phyloP scores from a whole-genome alignment of 176 grass and related monocot genomes.

The Lolium multiflorum region DNA sequence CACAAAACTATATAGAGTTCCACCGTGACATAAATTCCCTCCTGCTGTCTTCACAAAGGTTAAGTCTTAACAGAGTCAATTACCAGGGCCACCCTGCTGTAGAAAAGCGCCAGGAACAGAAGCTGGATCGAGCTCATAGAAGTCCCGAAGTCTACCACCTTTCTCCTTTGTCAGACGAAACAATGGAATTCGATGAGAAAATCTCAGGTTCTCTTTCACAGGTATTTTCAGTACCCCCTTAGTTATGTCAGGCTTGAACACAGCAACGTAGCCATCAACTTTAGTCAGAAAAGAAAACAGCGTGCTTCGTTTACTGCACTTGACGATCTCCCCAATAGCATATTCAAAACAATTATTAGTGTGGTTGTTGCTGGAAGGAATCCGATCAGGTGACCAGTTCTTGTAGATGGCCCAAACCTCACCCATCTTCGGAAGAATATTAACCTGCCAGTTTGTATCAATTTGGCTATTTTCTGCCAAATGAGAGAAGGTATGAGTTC shows the following conservation, averaged over 20 bases:
- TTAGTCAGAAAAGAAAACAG: conserved; percentile 42
- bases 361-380: neutral
- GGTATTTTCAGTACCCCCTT: conserved; percentile 43
- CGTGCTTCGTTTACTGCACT: conserved; percentile 28
- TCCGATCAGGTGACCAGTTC: conserved; percentile 56
- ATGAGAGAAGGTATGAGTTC: conserved; percentile 70
- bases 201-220: conserved; percentile 43
- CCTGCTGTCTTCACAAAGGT: neutral
- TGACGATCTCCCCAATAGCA: conserved; percentile 55
- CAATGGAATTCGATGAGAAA: conserved; percentile 71
- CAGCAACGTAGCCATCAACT: conserved; percentile 47
- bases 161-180: conserved; percentile 57
- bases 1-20: neutral
- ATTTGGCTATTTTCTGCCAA: conserved; percentile 30
- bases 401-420: conserved; percentile 74
- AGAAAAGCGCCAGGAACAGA: conserved; percentile 43
- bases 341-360: conserved; percentile 36
- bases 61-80: neutral
- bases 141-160: conserved; percentile 61
- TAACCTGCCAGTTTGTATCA: conserved; percentile 7
- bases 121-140: conserved; percentile 76
- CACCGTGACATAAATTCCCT: neutral
- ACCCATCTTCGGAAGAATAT: conserved; percentile 48
- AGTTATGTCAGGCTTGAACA: conserved; percentile 56
- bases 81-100: neutral